These are phyloP conservation scores for Blastocystis sp. DNA, from an alignment of 352 stramenopile species.

Conservation along the genomic window DNA sequence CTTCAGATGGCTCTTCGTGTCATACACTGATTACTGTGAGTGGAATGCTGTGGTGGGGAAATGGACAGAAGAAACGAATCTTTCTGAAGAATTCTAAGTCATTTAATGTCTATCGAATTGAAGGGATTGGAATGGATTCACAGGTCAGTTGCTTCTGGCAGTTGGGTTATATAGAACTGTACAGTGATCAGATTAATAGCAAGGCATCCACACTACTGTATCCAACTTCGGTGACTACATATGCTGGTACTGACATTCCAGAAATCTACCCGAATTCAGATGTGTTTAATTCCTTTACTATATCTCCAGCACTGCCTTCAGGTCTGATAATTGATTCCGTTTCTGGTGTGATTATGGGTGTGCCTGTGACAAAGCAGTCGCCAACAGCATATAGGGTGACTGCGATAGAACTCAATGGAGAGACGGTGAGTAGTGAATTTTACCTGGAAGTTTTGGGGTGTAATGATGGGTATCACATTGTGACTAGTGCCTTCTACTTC, in stretches of 20 bases:
- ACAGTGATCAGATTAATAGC: neutral
- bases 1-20: neutral
- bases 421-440: neutral
- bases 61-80: neutral
- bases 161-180: neutral
- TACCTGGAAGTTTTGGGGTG: neutral
- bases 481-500: neutral
- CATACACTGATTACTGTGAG: neutral
- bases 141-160: neutral
- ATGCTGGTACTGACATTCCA: neutral
- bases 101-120: slow-evolving; percentile 9
- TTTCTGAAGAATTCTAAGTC: slow-evolving; percentile 9
- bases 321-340: neutral
- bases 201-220: neutral
- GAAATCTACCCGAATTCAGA: neutral
- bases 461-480: neutral
- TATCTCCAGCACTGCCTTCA: neutral
- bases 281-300: neutral
- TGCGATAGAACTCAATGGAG: neutral
- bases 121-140: neutral
- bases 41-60: neutral
- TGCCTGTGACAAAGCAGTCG: neutral
- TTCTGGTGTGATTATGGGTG: neutral
- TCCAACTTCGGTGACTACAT: neutral
- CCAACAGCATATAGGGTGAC: neutral